Conservation (phyloP, 2,329 filamentous ascomycete genomes). For the Elsinoe ampelina region DNA sequence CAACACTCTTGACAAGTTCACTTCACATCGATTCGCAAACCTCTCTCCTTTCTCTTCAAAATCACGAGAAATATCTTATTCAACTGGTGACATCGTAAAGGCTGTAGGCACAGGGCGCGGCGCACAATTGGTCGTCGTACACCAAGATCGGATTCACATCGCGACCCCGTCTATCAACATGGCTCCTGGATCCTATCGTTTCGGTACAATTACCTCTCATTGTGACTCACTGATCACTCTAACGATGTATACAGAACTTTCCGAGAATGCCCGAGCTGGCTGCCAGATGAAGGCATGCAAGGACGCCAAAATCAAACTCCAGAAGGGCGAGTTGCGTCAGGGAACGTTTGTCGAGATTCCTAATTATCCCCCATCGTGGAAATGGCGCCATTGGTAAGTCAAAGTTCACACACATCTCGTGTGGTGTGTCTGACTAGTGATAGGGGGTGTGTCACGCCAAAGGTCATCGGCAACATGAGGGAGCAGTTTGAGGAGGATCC, state of each 20-base stretch:
- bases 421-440: conserved; percentile 3
- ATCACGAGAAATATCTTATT: no score
- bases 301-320: conserved; percentile 57
- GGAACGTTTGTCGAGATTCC: conserved; percentile 60
- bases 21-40: background rate
- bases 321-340: conserved; percentile 69
- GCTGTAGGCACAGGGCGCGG: no score
- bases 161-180: no score
- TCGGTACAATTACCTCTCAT: background rate
- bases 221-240: conserved; percentile 7
- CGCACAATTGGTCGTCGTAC: no score
- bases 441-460: conserved; percentile 84
- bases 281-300: conserved; percentile 71
- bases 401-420: background rate
- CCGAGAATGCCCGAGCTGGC: conserved; percentile 60
- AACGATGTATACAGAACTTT: conserved; percentile 49
- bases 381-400: conserved; percentile 78
- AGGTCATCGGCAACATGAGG: conserved; percentile 57
- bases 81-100: no score
- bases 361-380: conserved; percentile 45
- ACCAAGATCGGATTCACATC: no score
- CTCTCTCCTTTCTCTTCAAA: background rate
- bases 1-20: background rate
- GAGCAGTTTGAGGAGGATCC: conserved; percentile 50
- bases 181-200: background rate